A percentile compares a stretch with the other conserved stretches of the same genome.
phyloP scores from a whole-genome alignment of 208 protist genomes.

The Ichthyophonus hoferi region DNA sequence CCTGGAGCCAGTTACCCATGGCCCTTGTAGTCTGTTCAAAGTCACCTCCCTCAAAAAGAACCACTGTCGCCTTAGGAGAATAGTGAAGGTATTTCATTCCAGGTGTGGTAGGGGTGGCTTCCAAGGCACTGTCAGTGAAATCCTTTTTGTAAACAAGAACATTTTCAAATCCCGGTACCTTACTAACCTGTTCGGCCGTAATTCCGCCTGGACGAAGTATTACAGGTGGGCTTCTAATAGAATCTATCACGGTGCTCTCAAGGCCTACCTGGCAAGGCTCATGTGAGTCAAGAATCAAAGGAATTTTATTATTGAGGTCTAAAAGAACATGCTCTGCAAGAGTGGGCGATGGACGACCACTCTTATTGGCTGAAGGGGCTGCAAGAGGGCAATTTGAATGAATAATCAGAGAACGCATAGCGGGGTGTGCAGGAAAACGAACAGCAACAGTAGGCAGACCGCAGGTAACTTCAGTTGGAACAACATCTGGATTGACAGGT shows the following conservation, averaged over 20 bases:
- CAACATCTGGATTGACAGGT: not conserved
- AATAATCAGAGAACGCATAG: constrained; percentile 27
- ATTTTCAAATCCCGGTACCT: not conserved
- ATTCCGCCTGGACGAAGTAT: not conserved
- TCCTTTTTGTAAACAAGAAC: not conserved
- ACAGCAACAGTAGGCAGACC: constrained; percentile 48
- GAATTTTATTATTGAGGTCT: not conserved
- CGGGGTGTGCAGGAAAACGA: constrained; percentile 39
- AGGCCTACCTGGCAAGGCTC: not conserved
- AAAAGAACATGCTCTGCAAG: not conserved
- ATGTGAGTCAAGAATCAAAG: constrained; percentile 15
- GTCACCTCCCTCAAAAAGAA: not conserved
- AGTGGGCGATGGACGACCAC: constrained; percentile 44
- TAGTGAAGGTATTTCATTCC: constrained; percentile 15
- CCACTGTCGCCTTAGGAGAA: not conserved
- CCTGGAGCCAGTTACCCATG: not conserved
- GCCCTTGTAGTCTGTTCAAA: not conserved
- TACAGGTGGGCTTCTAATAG: not conserved
- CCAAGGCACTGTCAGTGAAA: not conserved
- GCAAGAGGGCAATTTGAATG: constrained; percentile 34
- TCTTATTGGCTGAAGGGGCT: constrained; percentile 50
- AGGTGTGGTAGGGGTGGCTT: not conserved
- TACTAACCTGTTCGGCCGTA: not conserved
- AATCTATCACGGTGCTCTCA: not conserved
- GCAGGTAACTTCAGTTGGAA: constrained; percentile 20